These are phyloP conservation scores for Zea luxurians DNA, from an alignment of 176 grass and related monocot genomes.

Conservation along the genomic window DNA sequence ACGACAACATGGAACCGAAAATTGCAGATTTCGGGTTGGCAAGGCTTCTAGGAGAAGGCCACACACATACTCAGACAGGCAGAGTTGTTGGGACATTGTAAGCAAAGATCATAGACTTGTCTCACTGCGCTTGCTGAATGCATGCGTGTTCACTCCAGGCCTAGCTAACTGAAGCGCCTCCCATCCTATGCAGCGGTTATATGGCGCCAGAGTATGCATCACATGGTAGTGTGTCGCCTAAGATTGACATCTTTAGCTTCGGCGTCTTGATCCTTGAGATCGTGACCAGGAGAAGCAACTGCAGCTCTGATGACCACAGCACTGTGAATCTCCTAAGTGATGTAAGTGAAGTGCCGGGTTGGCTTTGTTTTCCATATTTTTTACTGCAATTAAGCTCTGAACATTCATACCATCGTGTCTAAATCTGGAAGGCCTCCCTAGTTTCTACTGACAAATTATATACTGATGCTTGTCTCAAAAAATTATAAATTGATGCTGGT, in stretches of 20 bases:
- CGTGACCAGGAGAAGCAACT: constrained; percentile 43
- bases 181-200: constrained; percentile 37
- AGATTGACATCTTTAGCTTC: constrained; percentile 60
- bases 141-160: neutral
- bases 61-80: constrained; percentile 30
- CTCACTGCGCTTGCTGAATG: neutral
- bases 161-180: neutral
- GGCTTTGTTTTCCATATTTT: neutral
- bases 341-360: constrained; percentile 15
- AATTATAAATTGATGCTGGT: neutral
- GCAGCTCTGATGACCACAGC: neutral
- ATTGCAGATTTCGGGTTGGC: constrained; percentile 47
- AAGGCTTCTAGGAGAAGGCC: constrained; percentile 31
- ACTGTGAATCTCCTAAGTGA: constrained; percentile 40
- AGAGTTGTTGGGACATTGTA: constrained; percentile 48
- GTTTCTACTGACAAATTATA: neutral
- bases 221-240: constrained; percentile 37
- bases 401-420: neutral
- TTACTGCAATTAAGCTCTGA: neutral
- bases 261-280: constrained; percentile 55
- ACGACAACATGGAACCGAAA: constrained; percentile 39
- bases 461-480: constrained; percentile 2
- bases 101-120: neutral
- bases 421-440: neutral
- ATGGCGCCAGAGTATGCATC: constrained; percentile 49